phyloP scores from a whole-genome alignment of 2,329 filamentous ascomycete species.

The Hypoxylon sp. region DNA sequence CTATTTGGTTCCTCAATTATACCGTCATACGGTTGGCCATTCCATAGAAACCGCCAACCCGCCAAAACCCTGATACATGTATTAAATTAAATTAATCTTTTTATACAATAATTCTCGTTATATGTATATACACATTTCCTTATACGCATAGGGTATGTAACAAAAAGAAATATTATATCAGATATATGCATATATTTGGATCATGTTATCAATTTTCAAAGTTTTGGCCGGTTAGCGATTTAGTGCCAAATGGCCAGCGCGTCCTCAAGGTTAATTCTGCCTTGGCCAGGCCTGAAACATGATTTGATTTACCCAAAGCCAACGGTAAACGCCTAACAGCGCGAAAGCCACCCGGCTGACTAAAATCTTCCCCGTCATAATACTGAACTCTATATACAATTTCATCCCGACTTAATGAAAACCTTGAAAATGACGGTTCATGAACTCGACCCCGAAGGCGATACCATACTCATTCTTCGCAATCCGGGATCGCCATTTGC shows the following conservation, averaged over 20 bases:
- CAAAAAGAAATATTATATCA: too few relatives aligned
- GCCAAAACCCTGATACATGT: too few relatives aligned
- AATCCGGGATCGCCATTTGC: conserved; percentile 30
- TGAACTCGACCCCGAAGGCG: conserved; percentile 30
- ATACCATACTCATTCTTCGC: conserved; percentile 29
- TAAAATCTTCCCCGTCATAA: neutral
- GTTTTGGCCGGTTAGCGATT: too few relatives aligned
- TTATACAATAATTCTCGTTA: too few relatives aligned
- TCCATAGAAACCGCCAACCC: too few relatives aligned
- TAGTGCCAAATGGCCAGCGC: neutral
- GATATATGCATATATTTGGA: too few relatives aligned
- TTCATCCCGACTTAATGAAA: neutral
- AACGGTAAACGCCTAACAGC: neutral
- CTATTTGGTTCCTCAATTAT: too few relatives aligned
- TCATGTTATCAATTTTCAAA: too few relatives aligned
- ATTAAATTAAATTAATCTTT: too few relatives aligned
- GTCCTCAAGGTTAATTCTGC: neutral
- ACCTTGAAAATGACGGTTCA: neutral
- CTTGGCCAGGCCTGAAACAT: neutral
- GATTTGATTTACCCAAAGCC: neutral
- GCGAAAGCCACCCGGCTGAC: neutral
- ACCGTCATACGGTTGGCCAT: too few relatives aligned
- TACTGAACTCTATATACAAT: neutral
- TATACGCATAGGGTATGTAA: too few relatives aligned
- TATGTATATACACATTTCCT: too few relatives aligned